Base-by-base conservation (phyloP, 345 rosid species). In the Cardamine resedifolia region DNA sequence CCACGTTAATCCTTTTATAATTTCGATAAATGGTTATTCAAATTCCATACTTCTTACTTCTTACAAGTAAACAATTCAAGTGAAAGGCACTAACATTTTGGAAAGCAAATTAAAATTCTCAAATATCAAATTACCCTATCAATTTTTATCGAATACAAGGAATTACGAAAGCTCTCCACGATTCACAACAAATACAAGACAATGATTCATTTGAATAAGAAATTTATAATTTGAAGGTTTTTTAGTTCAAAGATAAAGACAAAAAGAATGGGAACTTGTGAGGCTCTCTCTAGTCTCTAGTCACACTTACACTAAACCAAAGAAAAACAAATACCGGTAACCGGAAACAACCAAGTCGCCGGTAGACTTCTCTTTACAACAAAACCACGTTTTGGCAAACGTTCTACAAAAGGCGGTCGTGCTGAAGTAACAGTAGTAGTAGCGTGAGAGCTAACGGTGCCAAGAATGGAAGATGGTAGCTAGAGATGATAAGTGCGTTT, bases 371-470 rank as follows among this genome's bases (percentile, higher is more conserved):
- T 55, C 60, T 66, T 70, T 55, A 63, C 27, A 7, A 64, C 63
- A 67, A 67, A 60, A 50, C 61, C 62, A 39, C 38, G 45, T 45
- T 58, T 66, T 39, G 28, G 53, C 16, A 8, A 5, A 23, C 60
- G 41, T 52, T 28, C n/a, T 69, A 70, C 47, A 72, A 67, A 64
- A 56, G 50, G 66, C 61, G 53, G 71, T 61, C 19, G 2, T 16
- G 57, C 64, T 71, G 57, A 51, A 77, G 73, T 50, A 28, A 38
- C 26, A 77, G 58, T 71, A 75, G 67, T 60, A 81, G 10, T 20
- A 78, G 31, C 3, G 68, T 58, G 30, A 78, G 71, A 34, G 85
- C 73, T 61, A 84, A 70, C 19, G 79, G 28, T 28, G 85, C 82
- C 43, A 76, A 30, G 47, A 75, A 23, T 34, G 78, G 45, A 61